Percentiles rank a stretch among this genome's conserved stretches.
Evolutionary conservation across 1,284 basidiomycete genomes (phyloP).

Genomic region (Peniophora sp.): DNA sequence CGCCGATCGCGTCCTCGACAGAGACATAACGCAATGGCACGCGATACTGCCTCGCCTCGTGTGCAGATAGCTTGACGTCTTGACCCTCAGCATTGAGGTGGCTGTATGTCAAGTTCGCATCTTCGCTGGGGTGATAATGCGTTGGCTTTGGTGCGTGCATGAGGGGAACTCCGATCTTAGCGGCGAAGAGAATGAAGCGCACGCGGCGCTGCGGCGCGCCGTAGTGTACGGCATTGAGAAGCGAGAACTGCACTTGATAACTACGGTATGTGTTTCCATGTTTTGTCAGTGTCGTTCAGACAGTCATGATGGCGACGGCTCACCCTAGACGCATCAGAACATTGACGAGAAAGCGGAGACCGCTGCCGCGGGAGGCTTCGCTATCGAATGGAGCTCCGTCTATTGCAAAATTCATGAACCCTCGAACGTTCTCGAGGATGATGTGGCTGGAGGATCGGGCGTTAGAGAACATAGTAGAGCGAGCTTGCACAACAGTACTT

Average conservation of each 20-base stretch:
- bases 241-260: constrained; percentile 57
- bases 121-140: constrained; percentile 29
- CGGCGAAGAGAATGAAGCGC: constrained; percentile 65
- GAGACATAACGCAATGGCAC: constrained; percentile 41
- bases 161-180: constrained; percentile 40
- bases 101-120: no score
- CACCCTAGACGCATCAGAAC: constrained; percentile 58
- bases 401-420: constrained; percentile 53
- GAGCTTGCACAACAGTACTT: constrained; percentile 4
- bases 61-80: no score
- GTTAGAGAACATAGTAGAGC: not conserved
- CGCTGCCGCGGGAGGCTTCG: constrained; percentile 56
- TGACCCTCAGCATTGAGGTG: no score
- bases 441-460: constrained; percentile 39
- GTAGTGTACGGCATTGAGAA: constrained; percentile 66
- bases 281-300: no score
- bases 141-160: constrained; percentile 64
- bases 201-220: constrained; percentile 63
- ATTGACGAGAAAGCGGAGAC: constrained; percentile 54
- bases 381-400: constrained; percentile 39
- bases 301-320: no score
- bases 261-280: constrained; percentile 25
- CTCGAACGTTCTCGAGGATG: constrained; percentile 68
- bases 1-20: constrained; percentile 60
- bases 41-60: not conserved